These are phyloP conservation scores for Lizanozyma gosingica DNA, from an alignment of 1,139 yeast genomes.

Conservation along the genomic window DNA sequence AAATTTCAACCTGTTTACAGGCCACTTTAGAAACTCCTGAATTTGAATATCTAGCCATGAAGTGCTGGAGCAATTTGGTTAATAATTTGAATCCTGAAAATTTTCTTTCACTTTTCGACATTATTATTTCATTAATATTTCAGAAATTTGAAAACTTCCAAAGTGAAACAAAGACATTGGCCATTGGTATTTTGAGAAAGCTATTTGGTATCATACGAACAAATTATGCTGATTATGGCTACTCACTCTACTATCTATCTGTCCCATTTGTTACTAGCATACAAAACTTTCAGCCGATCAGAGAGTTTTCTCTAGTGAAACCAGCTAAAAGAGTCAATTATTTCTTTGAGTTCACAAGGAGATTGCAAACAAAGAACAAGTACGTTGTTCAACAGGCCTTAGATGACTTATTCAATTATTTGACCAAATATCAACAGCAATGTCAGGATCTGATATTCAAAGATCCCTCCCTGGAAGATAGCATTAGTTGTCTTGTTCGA, in stretches of 20 bases:
- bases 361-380: constrained; percentile 60
- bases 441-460: constrained; percentile 33
- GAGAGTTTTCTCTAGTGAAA: background rate
- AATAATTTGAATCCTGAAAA: constrained; percentile 42
- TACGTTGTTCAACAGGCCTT: constrained; percentile 76
- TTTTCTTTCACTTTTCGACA: constrained; percentile 39
- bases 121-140: constrained; percentile 38
- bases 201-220: constrained; percentile 27
- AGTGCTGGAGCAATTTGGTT: constrained; percentile 58
- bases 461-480: constrained; percentile 20
- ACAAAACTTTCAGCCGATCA: background rate
- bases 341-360: constrained; percentile 42
- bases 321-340: constrained; percentile 16
- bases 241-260: constrained; percentile 41
- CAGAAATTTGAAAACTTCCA: constrained; percentile 56
- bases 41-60: constrained; percentile 53
- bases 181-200: constrained; percentile 35
- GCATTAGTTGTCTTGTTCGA: constrained; percentile 39
- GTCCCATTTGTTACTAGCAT: constrained; percentile 28
- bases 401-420: constrained; percentile 50
- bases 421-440: constrained; percentile 38
- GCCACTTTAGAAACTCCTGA: constrained; percentile 61
- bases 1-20: constrained; percentile 79
- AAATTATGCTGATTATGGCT: constrained; percentile 13
- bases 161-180: constrained; percentile 34